Evolutionary conservation across 192 early-diverging fungal species (phyloP).

Genomic region (Backusella circina): DNA sequence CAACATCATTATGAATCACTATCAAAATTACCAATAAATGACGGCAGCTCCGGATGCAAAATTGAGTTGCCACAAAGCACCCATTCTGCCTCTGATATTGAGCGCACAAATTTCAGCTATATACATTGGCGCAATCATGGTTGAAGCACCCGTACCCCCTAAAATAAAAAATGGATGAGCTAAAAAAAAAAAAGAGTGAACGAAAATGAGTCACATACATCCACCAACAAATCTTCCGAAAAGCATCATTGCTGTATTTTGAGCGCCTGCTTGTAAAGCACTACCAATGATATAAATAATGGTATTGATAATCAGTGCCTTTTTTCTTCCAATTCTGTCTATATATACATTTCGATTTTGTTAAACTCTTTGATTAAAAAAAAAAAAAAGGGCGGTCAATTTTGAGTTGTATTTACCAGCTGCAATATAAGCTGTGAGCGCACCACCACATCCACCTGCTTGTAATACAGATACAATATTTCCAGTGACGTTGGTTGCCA

Average conservation of each 20-base stretch:
- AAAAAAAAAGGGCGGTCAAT: too few species aligned
- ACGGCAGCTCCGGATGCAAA: not conserved
- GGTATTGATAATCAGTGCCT: not conserved
- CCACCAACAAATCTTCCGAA: slow-evolving; percentile 4
- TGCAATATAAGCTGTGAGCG: not conserved
- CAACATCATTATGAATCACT: too few species aligned
- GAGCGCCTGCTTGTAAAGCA: not conserved
- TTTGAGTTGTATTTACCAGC: not conserved
- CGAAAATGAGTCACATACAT: not conserved
- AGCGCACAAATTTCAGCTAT: slow-evolving; percentile 4
- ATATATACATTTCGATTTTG: not conserved
- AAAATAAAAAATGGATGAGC: not conserved
- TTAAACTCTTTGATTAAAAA: too few species aligned
- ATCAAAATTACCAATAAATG: not conserved
- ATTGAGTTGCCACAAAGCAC: slow-evolving; percentile 6
- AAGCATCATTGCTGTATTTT: slow-evolving; percentile 4
- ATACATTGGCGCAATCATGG: slow-evolving; percentile 6
- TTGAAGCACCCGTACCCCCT: slow-evolving; percentile 2
- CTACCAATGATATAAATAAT: not conserved
- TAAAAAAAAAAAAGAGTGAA: not conserved
- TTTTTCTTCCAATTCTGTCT: slow-evolving; percentile 7
- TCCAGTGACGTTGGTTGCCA: not conserved
- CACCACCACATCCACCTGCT: not conserved
- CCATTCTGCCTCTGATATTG: slow-evolving; percentile 3
- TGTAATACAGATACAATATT: slow-evolving; percentile 9